These are phyloP conservation scores for Inga leiocalycina DNA, from an alignment of 306 rosid genomes.

Conservation along the genomic window DNA sequence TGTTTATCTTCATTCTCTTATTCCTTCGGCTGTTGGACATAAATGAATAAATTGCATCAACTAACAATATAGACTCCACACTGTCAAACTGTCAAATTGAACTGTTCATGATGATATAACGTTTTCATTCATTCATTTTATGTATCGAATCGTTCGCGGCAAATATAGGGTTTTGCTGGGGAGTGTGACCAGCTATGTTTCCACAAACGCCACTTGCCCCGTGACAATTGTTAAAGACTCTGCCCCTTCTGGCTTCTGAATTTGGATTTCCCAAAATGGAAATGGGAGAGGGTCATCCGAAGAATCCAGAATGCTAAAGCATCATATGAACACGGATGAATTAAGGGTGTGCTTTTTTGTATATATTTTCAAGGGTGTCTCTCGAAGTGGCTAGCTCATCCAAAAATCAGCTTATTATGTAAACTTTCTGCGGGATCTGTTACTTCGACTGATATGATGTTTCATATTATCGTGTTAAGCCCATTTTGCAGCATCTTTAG, in stretches of 20 bases:
- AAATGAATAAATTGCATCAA: not conserved
- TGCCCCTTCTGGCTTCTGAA: slow-evolving; percentile 32
- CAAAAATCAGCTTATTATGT: slow-evolving; percentile 20
- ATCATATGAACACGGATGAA: no score
- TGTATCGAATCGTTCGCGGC: slow-evolving; percentile 18
- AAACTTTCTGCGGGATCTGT: slow-evolving; percentile 32
- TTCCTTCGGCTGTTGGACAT: not conserved
- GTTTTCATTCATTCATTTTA: not conserved
- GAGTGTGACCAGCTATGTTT: slow-evolving; percentile 56
- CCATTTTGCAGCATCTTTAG: not conserved
- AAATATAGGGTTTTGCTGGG: slow-evolving; percentile 56
- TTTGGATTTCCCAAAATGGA: not conserved
- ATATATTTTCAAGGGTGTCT: no score
- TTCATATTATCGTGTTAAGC: not conserved
- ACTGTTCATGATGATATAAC: not conserved
- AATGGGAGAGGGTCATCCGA: not conserved
- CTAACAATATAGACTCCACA: not conserved
- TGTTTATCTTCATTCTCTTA: not conserved
- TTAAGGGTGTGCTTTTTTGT: no score
- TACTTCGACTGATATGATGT: not conserved
- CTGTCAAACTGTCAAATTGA: not conserved
- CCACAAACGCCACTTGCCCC: slow-evolving; percentile 51
- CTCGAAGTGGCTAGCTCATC: not conserved
- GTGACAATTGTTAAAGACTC: slow-evolving; percentile 51
- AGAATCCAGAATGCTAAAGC: not conserved